Percentiles rank a stretch among this genome's conserved stretches.
phyloP scores from a whole-genome alignment of 371 early-diverging fungal genomes.

The Parasitella parasitica region DNA sequence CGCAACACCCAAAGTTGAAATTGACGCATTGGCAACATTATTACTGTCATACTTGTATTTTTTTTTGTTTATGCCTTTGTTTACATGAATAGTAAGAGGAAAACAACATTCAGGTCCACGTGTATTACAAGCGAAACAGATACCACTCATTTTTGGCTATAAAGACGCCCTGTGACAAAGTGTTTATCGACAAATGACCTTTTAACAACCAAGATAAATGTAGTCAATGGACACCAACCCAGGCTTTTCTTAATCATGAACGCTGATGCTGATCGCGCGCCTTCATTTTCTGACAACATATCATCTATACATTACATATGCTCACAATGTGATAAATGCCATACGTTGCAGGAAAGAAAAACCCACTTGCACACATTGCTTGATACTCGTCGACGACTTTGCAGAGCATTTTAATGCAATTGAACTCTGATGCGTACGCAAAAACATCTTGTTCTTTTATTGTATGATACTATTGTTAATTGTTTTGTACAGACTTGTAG shows the following conservation, averaged over 20 bases:
- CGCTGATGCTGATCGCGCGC: not conserved
- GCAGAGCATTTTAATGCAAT: no score
- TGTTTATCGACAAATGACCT: not conserved
- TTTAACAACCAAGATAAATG: not conserved
- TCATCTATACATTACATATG: not conserved
- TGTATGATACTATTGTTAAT: not conserved
- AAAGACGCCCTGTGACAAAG: not conserved
- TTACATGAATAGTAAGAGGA: not conserved
- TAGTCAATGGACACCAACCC: not conserved
- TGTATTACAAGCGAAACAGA: not conserved
- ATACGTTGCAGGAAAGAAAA: no score
- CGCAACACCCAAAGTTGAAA: no score
- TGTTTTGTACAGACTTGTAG: not conserved
- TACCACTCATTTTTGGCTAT: not conserved
- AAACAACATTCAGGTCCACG: not conserved
- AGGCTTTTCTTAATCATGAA: not conserved
- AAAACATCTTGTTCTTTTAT: no score
- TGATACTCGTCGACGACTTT: no score
- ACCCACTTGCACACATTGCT: no score
- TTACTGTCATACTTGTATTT: not conserved
- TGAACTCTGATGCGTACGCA: not conserved
- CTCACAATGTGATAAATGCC: not conserved
- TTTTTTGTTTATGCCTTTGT: not conserved
- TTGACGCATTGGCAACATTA: not conserved
- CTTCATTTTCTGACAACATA: not conserved